Conservation (phyloP, 129 eudicot species). For the Kitagawia praeruptora region DNA sequence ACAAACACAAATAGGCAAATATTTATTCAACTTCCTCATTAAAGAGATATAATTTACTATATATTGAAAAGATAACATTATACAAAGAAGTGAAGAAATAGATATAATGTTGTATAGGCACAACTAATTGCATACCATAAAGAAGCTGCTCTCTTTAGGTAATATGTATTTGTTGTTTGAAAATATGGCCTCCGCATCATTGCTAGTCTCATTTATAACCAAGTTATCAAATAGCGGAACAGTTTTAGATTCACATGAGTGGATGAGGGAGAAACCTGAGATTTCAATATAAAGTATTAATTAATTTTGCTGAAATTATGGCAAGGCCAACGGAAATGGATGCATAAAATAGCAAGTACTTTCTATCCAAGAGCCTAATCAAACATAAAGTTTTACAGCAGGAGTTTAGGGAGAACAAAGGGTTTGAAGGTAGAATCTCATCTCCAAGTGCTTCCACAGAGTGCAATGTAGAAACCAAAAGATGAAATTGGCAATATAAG, state of each 20-base stretch:
- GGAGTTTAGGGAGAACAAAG: background rate
- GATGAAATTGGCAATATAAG: background rate
- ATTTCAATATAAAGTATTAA: constrained; percentile 4
- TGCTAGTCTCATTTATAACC: constrained; percentile 40
- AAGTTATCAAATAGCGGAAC: constrained; percentile 50
- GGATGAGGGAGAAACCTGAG: constrained; percentile 29
- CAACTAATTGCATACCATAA: constrained; percentile 43
- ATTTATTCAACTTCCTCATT: background rate
- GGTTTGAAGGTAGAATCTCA: background rate
- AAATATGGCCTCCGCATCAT: constrained; percentile 62
- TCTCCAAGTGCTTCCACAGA: background rate
- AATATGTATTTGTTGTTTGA: constrained; percentile 46
- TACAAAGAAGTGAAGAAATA: background rate
- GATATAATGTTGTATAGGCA: background rate
- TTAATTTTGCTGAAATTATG: background rate
- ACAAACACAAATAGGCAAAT: background rate
- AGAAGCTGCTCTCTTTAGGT: constrained; percentile 67
- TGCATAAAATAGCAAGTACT: background rate
- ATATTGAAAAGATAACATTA: background rate
- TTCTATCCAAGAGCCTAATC: background rate
- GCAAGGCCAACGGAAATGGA: background rate
- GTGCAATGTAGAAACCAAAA: background rate
- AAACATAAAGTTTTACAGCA: background rate
- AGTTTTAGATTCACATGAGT: constrained; percentile 23
- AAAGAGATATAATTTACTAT: background rate